Conservation (phyloP, 129 eudicot genomes). For the Rutidosis leptorrhynchoides region DNA sequence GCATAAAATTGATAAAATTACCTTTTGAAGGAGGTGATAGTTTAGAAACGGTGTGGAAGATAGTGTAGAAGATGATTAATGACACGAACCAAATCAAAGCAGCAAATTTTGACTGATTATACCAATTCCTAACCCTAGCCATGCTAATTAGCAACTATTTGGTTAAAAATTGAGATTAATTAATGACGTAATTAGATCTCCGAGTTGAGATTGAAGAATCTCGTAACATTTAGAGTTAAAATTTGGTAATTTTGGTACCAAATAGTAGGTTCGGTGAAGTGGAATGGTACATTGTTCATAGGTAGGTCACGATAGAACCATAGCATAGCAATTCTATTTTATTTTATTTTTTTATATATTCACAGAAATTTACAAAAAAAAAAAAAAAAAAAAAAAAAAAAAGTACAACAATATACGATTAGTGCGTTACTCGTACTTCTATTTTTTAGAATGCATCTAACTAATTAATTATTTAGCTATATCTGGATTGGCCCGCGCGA, state of each 20-base stretch:
- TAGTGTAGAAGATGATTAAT: slow-evolving; percentile 45
- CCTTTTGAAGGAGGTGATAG: slow-evolving; percentile 41
- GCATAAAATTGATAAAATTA: slow-evolving; percentile 18
- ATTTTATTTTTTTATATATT: too few relatives aligned
- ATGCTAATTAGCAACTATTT: slow-evolving; percentile 3
- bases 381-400: too few relatives aligned
- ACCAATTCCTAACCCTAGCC: slow-evolving; percentile 53
- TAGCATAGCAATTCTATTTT: too few relatives aligned
- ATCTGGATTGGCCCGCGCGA: too few relatives aligned
- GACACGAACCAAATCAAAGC: slow-evolving; percentile 58
- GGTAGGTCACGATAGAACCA: too few relatives aligned
- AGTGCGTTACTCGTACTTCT: too few relatives aligned
- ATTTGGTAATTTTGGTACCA: background rate
- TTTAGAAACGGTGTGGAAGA: slow-evolving; percentile 57
- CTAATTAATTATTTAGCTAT: too few relatives aligned
- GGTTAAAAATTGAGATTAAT: slow-evolving; percentile 12
- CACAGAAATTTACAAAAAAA: too few relatives aligned
- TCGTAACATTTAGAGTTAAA: background rate
- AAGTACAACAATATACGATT: too few relatives aligned
- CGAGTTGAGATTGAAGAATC: slow-evolving; percentile 14
- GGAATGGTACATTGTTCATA: too few relatives aligned
- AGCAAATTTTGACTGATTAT: slow-evolving; percentile 38
- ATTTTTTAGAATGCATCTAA: too few relatives aligned
- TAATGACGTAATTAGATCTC: slow-evolving; percentile 10
- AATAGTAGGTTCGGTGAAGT: too few relatives aligned